Evolutionary conservation across 768 basidiomycete genomes (phyloP), one percentile per base, ranked within the genome.

Genomic region (Chalciporus piperatus): DNA sequence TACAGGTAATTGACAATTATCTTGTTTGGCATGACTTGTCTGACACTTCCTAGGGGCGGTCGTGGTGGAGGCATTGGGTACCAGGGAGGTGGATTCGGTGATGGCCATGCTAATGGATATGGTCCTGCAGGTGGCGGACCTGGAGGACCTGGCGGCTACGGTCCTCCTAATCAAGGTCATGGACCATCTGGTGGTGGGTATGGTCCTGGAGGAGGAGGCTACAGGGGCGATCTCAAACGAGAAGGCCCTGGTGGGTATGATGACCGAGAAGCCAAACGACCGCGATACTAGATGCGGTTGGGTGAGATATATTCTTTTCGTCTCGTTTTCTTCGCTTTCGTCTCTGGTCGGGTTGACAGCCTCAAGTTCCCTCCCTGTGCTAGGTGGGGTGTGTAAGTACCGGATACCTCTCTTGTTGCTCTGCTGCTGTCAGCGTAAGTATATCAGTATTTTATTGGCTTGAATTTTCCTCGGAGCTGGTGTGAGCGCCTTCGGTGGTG

Each of bases 221-320:
- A 78, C 69, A 82, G 84, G 55, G 79, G 80, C 33, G 86, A 86
- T 65, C 83, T 89, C 74, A 90, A 90, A 72, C 82, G 89, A 57
- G 79, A 79, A 65, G 82, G 80, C 59, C 78, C 85, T 47, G 83
- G 85, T 73, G 85, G 85, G 70, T 88, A 79, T 70, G 89, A 92
- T 64, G 89, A 92, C 69, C 81, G 89, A 59, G 89, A 91, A 59
- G 62, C 77, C 30, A 92, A 92, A 72, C 85, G 90, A 65, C 84
- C 86, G 63, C 81, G 90, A 64, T 90, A 88, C 71, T 92, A 82
- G 78, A 59, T 63, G 69, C 62, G 67, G 66, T 68, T 60, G 64
- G 64, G 65, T 66, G 66, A 61, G 64, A 72, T 58, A 62, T 59
- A 47, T 66, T 63, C 61, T 50, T 52, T 63, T 54, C 22, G 58